These are phyloP conservation scores for Corynascus novoguineensis DNA, from an alignment of 495 filamentous ascomycete genomes.

Conservation along the genomic window DNA sequence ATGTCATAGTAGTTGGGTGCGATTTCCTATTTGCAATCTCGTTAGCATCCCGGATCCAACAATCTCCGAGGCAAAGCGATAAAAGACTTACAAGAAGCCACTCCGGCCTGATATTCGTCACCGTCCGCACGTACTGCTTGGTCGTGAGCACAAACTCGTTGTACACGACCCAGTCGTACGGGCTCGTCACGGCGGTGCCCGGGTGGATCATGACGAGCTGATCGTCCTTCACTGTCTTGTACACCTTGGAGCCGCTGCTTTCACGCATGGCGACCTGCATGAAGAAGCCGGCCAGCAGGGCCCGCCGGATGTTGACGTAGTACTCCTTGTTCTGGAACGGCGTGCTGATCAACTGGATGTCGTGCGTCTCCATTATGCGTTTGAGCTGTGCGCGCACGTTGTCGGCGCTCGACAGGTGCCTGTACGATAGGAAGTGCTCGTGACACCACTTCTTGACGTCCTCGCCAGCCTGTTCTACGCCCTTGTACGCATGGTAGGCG, in stretches of 20 bases:
- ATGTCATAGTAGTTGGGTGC: constrained; percentile 89
- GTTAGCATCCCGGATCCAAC: constrained; percentile 26
- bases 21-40: constrained; percentile 57
- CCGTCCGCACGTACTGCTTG: constrained; percentile 81
- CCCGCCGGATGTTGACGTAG: constrained; percentile 92
- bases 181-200: constrained; percentile 74
- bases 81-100: constrained; percentile 77
- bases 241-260: constrained; percentile 65
- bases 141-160: constrained; percentile 97
- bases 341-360: constrained; percentile 77
- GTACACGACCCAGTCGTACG: constrained; percentile 95
- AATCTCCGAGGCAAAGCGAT: too few species aligned
- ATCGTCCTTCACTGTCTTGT: constrained; percentile 93
- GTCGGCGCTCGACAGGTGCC: constrained; percentile 84
- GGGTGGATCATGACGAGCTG: constrained; percentile 87
- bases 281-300: constrained; percentile 94
- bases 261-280: constrained; percentile 99
- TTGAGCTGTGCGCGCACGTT: constrained; percentile 86
- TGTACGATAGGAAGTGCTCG: constrained; percentile 91
- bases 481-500: constrained; percentile 96
- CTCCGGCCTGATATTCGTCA: constrained; percentile 63
- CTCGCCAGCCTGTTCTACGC: constrained; percentile 56
- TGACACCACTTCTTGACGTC: constrained; percentile 90
- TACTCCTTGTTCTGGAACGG: constrained; percentile 94
- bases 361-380: constrained; percentile 91